Percentiles rank a stretch among this genome's conserved stretches.
Conservation (phyloP, 2,329 filamentous ascomycete genomes). For the Fusarium proliferatum region DNA sequence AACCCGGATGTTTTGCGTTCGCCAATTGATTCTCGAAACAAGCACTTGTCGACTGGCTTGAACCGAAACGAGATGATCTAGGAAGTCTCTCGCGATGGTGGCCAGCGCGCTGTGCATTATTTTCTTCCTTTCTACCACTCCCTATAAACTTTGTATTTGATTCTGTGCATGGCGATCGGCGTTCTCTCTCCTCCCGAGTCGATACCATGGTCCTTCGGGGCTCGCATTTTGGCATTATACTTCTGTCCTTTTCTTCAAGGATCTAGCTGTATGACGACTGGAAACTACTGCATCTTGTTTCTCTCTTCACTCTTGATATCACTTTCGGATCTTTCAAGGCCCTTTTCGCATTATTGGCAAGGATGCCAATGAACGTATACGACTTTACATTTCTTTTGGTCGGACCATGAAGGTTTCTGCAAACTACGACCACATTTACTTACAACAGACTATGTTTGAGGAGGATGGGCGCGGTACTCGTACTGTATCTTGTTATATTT, state of each 20-base stretch:
- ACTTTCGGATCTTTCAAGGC: background rate
- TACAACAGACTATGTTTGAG: conserved; percentile 42
- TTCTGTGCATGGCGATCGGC: conserved; percentile 56
- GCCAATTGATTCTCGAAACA: conserved; percentile 48
- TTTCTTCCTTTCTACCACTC: conserved; percentile 34
- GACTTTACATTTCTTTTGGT: conserved; percentile 34
- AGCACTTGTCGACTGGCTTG: conserved; percentile 62
- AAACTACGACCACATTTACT: conserved; percentile 18
- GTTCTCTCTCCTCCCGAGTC: conserved; percentile 42
- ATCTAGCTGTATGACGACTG: conserved; percentile 1
- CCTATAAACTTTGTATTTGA: conserved; percentile 34
- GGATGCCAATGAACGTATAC: conserved; percentile 9
- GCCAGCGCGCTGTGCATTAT: conserved; percentile 9
- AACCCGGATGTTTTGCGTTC: conserved; percentile 52
- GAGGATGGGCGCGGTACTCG: conserved; percentile 24
- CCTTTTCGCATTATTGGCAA: conserved; percentile 6
- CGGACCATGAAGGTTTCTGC: conserved; percentile 15
- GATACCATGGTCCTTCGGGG: conserved; percentile 34
- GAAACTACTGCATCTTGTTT: conserved; percentile 1
- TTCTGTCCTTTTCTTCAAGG: background rate
- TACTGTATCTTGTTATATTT: conserved; percentile 18
- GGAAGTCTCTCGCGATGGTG: conserved; percentile 25
- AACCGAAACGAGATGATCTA: conserved; percentile 68
- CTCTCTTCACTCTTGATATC: conserved; percentile 22
- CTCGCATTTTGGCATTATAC: conserved; percentile 20